phyloP scores from a whole-genome alignment of 306 rosid genomes.

The Hippophae gyantsensis region DNA sequence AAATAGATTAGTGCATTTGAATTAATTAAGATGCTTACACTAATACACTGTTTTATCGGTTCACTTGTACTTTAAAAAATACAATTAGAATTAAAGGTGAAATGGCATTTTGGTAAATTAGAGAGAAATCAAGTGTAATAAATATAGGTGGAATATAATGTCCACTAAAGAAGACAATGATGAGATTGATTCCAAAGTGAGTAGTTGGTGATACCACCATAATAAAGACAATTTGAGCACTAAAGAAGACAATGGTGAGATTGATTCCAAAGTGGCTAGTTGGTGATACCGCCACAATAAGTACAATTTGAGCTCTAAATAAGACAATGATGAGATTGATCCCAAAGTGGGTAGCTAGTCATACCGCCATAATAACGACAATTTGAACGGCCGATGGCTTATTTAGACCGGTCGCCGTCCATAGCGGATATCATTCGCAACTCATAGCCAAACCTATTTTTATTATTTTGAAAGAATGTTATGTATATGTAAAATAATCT shows the following conservation, averaged over 20 bases:
- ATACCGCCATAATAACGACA: too few relatives aligned
- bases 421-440: too few relatives aligned
- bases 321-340: too few relatives aligned
- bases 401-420: conserved; percentile 12
- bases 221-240: conserved; percentile 37
- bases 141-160: conserved; percentile 21
- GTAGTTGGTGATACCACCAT: conserved; percentile 46
- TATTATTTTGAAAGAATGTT: too few relatives aligned
- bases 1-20: too few relatives aligned
- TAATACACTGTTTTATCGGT: neutral
- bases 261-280: conserved; percentile 33
- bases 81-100: neutral
- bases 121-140: conserved; percentile 16
- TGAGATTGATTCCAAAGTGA: conserved; percentile 30
- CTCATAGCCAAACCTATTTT: too few relatives aligned
- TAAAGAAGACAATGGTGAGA: conserved; percentile 27
- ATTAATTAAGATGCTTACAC: neutral
- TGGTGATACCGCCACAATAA: neutral
- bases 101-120: conserved; percentile 28
- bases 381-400: too few relatives aligned
- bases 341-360: too few relatives aligned
- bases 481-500: too few relatives aligned
- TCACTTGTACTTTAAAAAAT: neutral
- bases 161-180: conserved; percentile 36
- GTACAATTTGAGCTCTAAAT: too few relatives aligned